Evolutionary conservation across 176 grass and related monocot species (phyloP), one percentile per base, ranked within the genome.

Genomic region (Paspalum notatum): DNA sequence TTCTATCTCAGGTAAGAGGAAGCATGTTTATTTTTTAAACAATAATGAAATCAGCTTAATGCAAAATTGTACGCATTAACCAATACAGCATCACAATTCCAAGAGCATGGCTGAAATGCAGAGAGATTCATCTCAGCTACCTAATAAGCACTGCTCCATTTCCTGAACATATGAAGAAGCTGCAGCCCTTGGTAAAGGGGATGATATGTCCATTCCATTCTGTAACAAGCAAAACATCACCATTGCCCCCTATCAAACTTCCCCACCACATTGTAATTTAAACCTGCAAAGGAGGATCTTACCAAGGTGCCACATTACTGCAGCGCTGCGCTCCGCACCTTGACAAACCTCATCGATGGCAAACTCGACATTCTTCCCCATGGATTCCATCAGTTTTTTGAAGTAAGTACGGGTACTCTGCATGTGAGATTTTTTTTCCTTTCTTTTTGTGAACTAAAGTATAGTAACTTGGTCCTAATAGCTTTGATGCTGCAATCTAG

Each of bases 231-330:
- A 74, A 68, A 62, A 75, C 24, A 37, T 12, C 27, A 48, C 53
- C 60, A 62, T 80, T 72, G 38, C 58, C 66, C 58, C 66, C 47
- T 62, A 78, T 12, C 49, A 64, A 5, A 78, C 16, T 81, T 32
- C 44, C 15, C 25, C 18, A 21, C 47, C 44, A 38, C 39, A 60
- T 60, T 72, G 38, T 78, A 62, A 76, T 80, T 87, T 24, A 15
- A 82, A 72, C 67, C 71, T 14, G 45, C 63, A 9, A 44, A 16
- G 41, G 42, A 52, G 56, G 60, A 68, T 75, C 87, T 84, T 90
- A 97, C 95, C 91, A 66, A 97, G 87, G 73, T 97, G 95, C 95
- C 95, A 97, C 60, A 85, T 74, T 65, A 92, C 90, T 71, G 85
- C 87, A 68, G 86, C 44, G 0, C 58, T 85, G 21, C 74, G 62